phyloP scores from a whole-genome alignment of 768 basidiomycete genomes.

The Trametes cinnabarina region DNA sequence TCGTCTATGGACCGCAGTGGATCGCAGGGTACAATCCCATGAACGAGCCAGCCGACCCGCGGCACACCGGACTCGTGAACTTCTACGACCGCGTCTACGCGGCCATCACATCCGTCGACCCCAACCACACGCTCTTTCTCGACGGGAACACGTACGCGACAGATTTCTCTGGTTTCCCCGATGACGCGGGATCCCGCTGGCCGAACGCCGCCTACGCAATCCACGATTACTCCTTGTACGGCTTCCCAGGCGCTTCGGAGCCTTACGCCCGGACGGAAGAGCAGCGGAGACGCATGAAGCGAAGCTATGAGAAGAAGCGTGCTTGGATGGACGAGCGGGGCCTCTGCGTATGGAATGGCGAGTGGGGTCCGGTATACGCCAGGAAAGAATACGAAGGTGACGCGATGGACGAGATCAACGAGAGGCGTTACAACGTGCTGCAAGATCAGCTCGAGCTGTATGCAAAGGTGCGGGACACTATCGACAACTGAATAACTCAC shows the following conservation, averaged over 20 bases:
- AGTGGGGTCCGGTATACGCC: constrained; percentile 86
- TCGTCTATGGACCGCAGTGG: constrained; percentile 42
- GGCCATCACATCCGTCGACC: constrained; percentile 69
- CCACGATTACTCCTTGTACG: constrained; percentile 75
- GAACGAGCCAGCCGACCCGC: constrained; percentile 77
- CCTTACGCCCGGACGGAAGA: constrained; percentile 51
- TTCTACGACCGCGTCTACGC: constrained; percentile 70
- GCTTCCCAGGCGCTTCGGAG: constrained; percentile 64
- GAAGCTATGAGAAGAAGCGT: constrained; percentile 71
- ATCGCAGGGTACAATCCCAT: constrained; percentile 85
- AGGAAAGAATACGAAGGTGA: constrained; percentile 51
- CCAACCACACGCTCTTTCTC: constrained; percentile 71
- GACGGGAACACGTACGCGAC: constrained; percentile 84
- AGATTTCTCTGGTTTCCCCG: constrained; percentile 71
- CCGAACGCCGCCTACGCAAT: constrained; percentile 75
- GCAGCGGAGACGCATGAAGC: constrained; percentile 50
- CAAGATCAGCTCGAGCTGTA: constrained; percentile 76
- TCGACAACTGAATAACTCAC: background rate
- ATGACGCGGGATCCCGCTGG: constrained; percentile 55
- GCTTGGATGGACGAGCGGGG: constrained; percentile 71
- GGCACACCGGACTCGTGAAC: constrained; percentile 57
- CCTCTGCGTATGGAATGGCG: constrained; percentile 76
- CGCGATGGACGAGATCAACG: constrained; percentile 65
- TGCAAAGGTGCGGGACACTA: constrained; percentile 41
- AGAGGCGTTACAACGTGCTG: constrained; percentile 62